Conservation (phyloP, 768 basidiomycete species). For the Collybia mongolica region DNA sequence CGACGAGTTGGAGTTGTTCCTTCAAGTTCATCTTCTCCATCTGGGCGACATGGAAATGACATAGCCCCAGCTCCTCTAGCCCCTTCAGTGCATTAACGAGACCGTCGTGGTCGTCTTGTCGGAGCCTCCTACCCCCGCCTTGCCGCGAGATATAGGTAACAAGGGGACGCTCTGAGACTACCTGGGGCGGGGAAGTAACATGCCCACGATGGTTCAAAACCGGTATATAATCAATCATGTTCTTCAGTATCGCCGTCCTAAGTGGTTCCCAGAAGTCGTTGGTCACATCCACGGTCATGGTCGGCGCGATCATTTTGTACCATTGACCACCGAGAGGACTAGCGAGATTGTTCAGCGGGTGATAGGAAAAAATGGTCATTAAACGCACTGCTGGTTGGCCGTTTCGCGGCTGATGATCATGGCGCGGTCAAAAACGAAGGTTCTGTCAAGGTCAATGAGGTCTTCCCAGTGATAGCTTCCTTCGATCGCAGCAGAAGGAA, state of each 20-base stretch:
- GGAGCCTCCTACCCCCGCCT: conserved; percentile 35
- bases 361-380: background rate
- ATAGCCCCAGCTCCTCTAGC: conserved; percentile 51
- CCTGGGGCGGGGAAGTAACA: conserved; percentile 8
- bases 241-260: conserved; percentile 23
- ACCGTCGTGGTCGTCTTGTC: conserved; percentile 45
- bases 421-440: conserved; percentile 62
- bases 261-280: conserved; percentile 35
- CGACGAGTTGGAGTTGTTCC: conserved; percentile 59
- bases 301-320: conserved; percentile 36
- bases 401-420: conserved; percentile 66
- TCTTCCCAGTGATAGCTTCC: conserved; percentile 63
- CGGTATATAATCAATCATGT: conserved; percentile 33
- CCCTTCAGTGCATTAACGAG: conserved; percentile 45
- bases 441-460: conserved; percentile 41
- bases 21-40: conserved; percentile 50
- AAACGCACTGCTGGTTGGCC: conserved; percentile 45
- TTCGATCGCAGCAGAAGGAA: conserved; percentile 61
- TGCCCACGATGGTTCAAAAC: conserved; percentile 7
- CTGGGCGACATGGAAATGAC: conserved; percentile 40
- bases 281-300: conserved; percentile 25
- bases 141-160: conserved; percentile 68
- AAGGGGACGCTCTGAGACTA: conserved; percentile 22
- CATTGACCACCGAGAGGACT: conserved; percentile 28
- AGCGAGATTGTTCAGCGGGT: background rate